Evolutionary conservation across 768 basidiomycete species (phyloP), one percentile per base, ranked within the genome.

Genomic region (Tephrocybe rancida): DNA sequence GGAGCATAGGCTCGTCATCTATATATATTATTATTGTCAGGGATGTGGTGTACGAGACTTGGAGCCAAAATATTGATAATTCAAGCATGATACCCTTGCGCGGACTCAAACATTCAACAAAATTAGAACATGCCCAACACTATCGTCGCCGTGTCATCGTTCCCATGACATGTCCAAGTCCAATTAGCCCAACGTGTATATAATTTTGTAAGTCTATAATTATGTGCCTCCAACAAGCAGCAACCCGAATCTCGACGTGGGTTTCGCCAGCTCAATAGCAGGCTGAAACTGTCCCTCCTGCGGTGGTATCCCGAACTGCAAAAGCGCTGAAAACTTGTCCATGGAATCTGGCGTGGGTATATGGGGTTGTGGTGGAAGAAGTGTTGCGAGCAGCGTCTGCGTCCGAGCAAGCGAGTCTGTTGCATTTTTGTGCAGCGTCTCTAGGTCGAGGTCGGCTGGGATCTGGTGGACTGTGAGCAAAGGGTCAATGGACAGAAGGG

Each of bases 211-310:
- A 22, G 25, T 43, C 18, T 46, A 21, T 45, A 29, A 21, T 54
- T 67, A 64, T 55, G 70, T 67, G 59, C 72, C 77, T 48, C 82
- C 86, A 52, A 89, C 76, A 52, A 91, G 75, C 42, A 93, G 70
- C 63, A 92, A 72, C 14, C 88, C 88, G 69, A 93, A 90, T 52
- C 91, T 78, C 38, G 87, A 77, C 35, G 85, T 84, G 16, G 89
- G 83, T 58, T 87, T 89, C 19, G 84, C 86, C 24, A 88, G 68
- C 27, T 86, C 81, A 38, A 90, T 64, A 25, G 83, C 80, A 32
- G 84, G 70, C 46, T 83, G 78, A 62, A 83, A 82, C 22, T 79
- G 74, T 54, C 81, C 74, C 44, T 86, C 83, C 34, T 72, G 59
- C 14, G 68, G 61, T 52, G 88, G 84, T 24, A 73, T 65, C 5